Evolutionary conservation across 2,329 filamentous ascomycete genomes (phyloP).

Genomic region (Verticillium longisporum): DNA sequence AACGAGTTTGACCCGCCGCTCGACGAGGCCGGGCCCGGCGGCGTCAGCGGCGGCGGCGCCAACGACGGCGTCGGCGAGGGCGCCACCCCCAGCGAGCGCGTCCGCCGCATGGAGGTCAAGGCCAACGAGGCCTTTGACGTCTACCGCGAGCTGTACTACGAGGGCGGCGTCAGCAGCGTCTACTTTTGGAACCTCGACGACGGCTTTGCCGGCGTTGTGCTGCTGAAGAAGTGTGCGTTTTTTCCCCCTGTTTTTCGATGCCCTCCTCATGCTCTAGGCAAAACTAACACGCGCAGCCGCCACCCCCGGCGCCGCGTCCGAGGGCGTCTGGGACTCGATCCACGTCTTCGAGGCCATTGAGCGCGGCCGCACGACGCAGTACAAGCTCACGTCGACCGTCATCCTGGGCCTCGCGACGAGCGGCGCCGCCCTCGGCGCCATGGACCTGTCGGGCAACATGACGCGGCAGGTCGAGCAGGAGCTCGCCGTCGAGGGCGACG

Average conservation of each 20-base stretch:
- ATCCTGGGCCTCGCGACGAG: conserved; percentile 76
- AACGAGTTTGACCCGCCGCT: conserved; percentile 95
- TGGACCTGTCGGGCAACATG: conserved; percentile 97
- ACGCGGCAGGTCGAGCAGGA: conserved; percentile 93
- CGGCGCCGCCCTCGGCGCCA: conserved; percentile 59
- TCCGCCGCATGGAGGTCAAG: conserved; percentile 87
- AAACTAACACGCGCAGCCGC: conserved; percentile 42
- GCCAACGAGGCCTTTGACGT: conserved; percentile 97
- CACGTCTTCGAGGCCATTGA: conserved; percentile 98
- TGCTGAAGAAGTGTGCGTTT: conserved; percentile 82
- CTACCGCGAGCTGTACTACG: conserved; percentile 94
- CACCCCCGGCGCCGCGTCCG: conserved; percentile 56
- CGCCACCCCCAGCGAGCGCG: conserved; percentile 80
- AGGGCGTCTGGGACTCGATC: conserved; percentile 94
- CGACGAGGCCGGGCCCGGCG: conserved; percentile 50
- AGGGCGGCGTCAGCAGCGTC: conserved; percentile 90
- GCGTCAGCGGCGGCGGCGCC: conserved; percentile 41
- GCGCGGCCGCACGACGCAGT: conserved; percentile 84
- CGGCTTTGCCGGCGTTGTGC: conserved; percentile 90
- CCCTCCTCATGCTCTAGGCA: too few relatives aligned
- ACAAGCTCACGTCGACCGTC: conserved; percentile 95
- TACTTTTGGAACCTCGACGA: conserved; percentile 99
- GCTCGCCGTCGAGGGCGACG: conserved; percentile 80
- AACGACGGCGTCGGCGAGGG: conserved; percentile 65
- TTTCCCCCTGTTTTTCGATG: background rate